Percentiles rank a stretch among this genome's conserved stretches.
These are phyloP conservation scores for Fusarium hainanense DNA, from an alignment of 2,329 filamentous ascomycete species.

Conservation along the genomic window DNA sequence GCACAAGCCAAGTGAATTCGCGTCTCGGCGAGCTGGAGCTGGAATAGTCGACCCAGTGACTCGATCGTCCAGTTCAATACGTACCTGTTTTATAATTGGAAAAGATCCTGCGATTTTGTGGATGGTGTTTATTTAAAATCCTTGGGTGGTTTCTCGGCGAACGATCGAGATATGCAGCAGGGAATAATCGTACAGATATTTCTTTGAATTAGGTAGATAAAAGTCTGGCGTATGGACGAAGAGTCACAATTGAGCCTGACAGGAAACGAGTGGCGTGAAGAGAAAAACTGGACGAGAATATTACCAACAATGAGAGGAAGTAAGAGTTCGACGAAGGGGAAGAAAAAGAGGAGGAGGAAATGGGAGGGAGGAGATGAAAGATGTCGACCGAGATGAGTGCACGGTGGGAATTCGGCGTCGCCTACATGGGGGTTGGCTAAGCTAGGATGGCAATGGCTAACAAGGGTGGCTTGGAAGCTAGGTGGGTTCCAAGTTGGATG, in stretches of 20 bases:
- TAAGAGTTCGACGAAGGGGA: slow-evolving; percentile 41
- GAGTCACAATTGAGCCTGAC: slow-evolving; percentile 47
- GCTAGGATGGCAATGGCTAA: background rate
- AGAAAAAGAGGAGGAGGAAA: slow-evolving; percentile 42
- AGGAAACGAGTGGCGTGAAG: slow-evolving; percentile 55
- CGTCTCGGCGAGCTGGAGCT: slow-evolving; percentile 33
- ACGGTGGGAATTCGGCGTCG: slow-evolving; percentile 42
- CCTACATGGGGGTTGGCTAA: slow-evolving; percentile 26
- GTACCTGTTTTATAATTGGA: slow-evolving; percentile 41
- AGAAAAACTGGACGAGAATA: slow-evolving; percentile 48
- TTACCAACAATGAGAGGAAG: slow-evolving; percentile 45
- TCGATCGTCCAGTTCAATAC: slow-evolving; percentile 24
- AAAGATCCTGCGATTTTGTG: slow-evolving; percentile 33
- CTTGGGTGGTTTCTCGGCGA: slow-evolving; percentile 41
- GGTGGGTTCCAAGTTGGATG: slow-evolving; percentile 31
- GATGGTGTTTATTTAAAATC: slow-evolving; percentile 32
- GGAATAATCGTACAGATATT: slow-evolving; percentile 24
- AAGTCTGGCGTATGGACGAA: slow-evolving; percentile 39
- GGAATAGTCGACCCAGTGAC: slow-evolving; percentile 27
- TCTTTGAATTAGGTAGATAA: slow-evolving; percentile 40
- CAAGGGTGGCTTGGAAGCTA: background rate
- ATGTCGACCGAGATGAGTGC: slow-evolving; percentile 45
- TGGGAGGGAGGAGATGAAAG: slow-evolving; percentile 43
- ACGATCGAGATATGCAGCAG: slow-evolving; percentile 32
- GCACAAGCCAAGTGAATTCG: slow-evolving; percentile 37